Evolutionary conservation across 345 rosid species (phyloP).

Genomic region (Clausena lansium): DNA sequence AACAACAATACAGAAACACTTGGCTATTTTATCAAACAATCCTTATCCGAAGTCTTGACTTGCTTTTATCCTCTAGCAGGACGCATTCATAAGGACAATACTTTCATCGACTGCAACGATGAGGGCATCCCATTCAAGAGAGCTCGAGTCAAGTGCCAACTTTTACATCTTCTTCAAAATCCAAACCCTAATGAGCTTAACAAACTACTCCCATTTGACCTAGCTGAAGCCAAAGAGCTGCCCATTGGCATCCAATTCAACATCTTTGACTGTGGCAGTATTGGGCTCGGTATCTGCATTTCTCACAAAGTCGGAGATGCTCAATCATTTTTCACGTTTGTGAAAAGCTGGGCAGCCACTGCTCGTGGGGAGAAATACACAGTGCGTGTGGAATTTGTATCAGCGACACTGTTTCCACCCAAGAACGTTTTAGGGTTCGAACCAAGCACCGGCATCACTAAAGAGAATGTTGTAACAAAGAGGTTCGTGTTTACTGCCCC

Average conservation of each 20-base stretch:
- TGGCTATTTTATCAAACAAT: background rate
- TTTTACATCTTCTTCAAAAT: conserved; percentile 15
- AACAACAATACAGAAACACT: too few relatives aligned
- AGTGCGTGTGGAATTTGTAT: conserved; percentile 16
- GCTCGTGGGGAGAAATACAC: conserved; percentile 20
- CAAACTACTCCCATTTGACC: conserved; percentile 26
- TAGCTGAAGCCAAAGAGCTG: conserved; percentile 12
- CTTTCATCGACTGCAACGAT: conserved; percentile 25
- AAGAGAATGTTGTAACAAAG: conserved; percentile 23
- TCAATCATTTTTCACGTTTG: conserved; percentile 16
- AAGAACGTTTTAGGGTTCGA: conserved; percentile 7
- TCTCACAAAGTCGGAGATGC: conserved; percentile 38
- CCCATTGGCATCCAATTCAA: conserved; percentile 34
- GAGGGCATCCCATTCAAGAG: conserved; percentile 25
- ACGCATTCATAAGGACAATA: background rate
- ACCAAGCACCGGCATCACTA: conserved; percentile 5
- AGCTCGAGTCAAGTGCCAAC: conserved; percentile 21
- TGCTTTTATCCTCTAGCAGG: background rate
- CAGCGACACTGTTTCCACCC: conserved; percentile 34
- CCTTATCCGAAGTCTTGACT: background rate
- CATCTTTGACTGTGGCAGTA: conserved; percentile 30
- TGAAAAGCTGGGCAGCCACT: conserved; percentile 33
- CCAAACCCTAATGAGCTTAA: conserved; percentile 16
- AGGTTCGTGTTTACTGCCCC: conserved; percentile 28
- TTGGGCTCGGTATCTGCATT: conserved; percentile 27